Base-by-base conservation (phyloP, 768 basidiomycete species). In the Zangia roseola region DNA sequence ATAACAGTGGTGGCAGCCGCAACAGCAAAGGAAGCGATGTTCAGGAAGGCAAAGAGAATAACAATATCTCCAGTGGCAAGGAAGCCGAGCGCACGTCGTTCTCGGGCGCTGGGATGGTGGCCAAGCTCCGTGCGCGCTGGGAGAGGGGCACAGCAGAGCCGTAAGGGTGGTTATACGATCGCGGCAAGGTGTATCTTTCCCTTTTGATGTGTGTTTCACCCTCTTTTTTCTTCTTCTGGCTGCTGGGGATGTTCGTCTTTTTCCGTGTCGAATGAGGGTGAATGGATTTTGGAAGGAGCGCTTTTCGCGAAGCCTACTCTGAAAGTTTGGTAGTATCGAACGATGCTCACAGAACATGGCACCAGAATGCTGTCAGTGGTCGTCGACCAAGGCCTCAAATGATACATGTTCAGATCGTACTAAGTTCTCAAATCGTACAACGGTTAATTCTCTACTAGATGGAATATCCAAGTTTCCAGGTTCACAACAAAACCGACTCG, bases 101-200 rank as follows among this genome's bases (percentile, higher is more conserved):
- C 21, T 36, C 28, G 9, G 4, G 47, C 25, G 43, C 49, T 6
- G 60, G 60, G 6, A 50, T 60, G 40, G 60, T 61, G 30, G 50
- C 61, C 2, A 63, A 28, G 36, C 23, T 63, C 33, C 52, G 61
- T 39, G 58, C 44, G 24, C 52, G 46, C 33, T 61, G 60, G 60
- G 60, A 61, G 41, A 28, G 38, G 25, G 44, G 48, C 4, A 6
- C n/a, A 21, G 23, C 30, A 5, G 48, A 14, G 6, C 30, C 30
- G 14, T 30, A 8, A 30, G 12, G 10, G 30, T 30, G 30, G n/a
- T n/a, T n/a, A n/a, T n/a, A n/a, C n/a, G n/a, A n/a, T n/a, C n/a
- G n/a, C n/a, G n/a, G n/a, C n/a, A 14, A 30, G 13, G 2, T 26
- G 26, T 26, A 26, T 28, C 17, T 23, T 52, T 12, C 2, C n/a